Conservation (phyloP, 1,284 basidiomycete species). For the Ganoderma boninense region DNA sequence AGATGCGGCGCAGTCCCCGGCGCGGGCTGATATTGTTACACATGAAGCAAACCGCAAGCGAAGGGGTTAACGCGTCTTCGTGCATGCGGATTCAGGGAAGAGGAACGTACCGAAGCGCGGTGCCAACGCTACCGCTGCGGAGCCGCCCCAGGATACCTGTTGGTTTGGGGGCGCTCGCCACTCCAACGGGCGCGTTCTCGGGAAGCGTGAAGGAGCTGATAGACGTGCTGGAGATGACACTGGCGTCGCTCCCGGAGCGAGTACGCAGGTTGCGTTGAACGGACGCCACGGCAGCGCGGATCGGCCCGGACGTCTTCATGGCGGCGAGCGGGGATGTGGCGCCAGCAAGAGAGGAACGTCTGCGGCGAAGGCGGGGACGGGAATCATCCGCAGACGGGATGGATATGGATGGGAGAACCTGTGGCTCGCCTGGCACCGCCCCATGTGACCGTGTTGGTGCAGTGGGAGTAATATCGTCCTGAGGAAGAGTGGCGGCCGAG, state of each 20-base stretch:
- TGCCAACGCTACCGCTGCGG: constrained; percentile 42
- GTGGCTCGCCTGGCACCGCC: constrained; percentile 21
- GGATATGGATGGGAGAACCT: constrained; percentile 31
- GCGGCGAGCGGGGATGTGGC: constrained; percentile 37
- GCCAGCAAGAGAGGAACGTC: constrained; percentile 40
- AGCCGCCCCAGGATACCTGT: constrained; percentile 35
- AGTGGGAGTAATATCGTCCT: constrained; percentile 49
- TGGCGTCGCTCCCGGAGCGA: constrained; percentile 39
- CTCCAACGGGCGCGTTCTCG: constrained; percentile 9
- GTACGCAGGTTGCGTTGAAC: constrained; percentile 34
- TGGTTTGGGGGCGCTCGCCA: constrained; percentile 22
- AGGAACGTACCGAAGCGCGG: constrained; percentile 34
- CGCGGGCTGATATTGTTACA: constrained; percentile 17
- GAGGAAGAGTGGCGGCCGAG: constrained; percentile 29
- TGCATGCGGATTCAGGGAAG: neutral
- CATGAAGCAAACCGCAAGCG: neutral
- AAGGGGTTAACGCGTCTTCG: neutral
- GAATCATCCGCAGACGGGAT: constrained; percentile 25
- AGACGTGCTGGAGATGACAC: constrained; percentile 27
- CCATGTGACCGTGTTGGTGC: constrained; percentile 21
- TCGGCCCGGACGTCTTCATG: constrained; percentile 33
- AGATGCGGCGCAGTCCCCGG: constrained; percentile 27
- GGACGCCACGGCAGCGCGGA: constrained; percentile 28
- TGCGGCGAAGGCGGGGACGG: constrained; percentile 39
- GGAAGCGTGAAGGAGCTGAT: constrained; percentile 19